Base-by-base conservation (phyloP, 805 yeast species). In the Candida lessepsii region DNA sequence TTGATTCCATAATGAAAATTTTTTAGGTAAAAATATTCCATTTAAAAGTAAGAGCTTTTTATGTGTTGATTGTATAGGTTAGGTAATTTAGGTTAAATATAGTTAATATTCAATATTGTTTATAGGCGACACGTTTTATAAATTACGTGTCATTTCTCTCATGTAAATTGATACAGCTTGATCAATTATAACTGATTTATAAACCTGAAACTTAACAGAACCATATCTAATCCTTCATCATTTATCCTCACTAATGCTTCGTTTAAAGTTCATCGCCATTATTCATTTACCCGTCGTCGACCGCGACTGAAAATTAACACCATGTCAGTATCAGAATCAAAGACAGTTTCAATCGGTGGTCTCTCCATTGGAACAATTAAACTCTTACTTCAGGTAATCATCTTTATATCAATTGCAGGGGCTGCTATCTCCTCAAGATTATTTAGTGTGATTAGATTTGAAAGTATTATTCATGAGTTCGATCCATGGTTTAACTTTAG, bases 401-500 rank as follows among this genome's bases (percentile, higher is more conserved):
- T 88, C 47, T 81, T 90, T 57, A 63, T 83, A 35, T 73, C 86
- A 30, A 80, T 91, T 42, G 87, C 95, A 18, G 90, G 88, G 23
- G 98, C 98, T 2, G 95, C 97, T 18, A 76, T 93, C 37, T 81
- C 96, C 37, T 83, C 95, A 46, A 80, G 99, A 56, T 73, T 93
- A 56, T 93, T 93, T 63, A 86, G 97, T n/a, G 98, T 93, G 48
- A 86, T 95, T 45, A 77, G 97, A 48, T 93, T 89, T 59, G 99
- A 93, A 67, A 80, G 90, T 38, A 95, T 93, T 58, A 93, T 93
- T 64, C 99, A 93, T 67, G 99, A 93, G 63, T 93, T 93, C 64
- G 95, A 86, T 63, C 96, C 96, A 19, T 88, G 96, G 96, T 87
- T 87, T 76, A 93, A 93, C 65, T 93, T 78, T 71, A 73, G 99